Evolutionary conservation across 2,329 filamentous ascomycete species (phyloP), one percentile per base, ranked within the genome.

Genomic region (Phaeosphaeria sp.): DNA sequence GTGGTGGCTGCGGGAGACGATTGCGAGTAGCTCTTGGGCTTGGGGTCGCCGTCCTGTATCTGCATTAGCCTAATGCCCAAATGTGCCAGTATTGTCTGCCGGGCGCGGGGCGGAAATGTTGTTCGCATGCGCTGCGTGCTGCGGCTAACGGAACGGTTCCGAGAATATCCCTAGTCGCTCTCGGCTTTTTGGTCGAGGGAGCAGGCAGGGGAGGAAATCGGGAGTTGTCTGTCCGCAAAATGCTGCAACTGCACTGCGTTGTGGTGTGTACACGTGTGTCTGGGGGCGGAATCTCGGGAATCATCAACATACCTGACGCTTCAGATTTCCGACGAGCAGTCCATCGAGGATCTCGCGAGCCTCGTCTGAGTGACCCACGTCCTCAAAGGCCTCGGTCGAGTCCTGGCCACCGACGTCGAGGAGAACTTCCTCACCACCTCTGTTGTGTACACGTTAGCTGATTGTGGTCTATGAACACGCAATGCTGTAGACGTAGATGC

Each of bases 291-390:
- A 30, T 30, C 15, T 49, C 15, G 41, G 41, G 44, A 52, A 50
- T 13, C 17, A 50, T 13, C 17, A 27, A 23, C 22, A 30, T 76
- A 78, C 76, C 74, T 71, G 56, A 58, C 76, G 71, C 74, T 77
- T 75, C 58, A 78, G 53, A 22, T 43, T 75, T 56, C 76, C 76
- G 36, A 77, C 75, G 23, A 76, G 68, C 66, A 78, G 62, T 39
- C 75, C 75, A 0, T 90, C 88, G 56, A 99, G 88, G 68, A 96
- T 94, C 84, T 98, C 94, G 68, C 95, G 90, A 68, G 95, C 95
- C 85, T 99, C 95, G 80, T 99, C 95, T 73, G 91, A 96, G 90
- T 99, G 95, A 76, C 95, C 95, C 74, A 99, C 95, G 81, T 99
- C 95, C 84, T 99, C 95, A 78, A 99, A 99, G 62, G 95, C 94